These are phyloP conservation scores for Xerocomellus chrysenteron DNA, from an alignment of 768 basidiomycete genomes.

Conservation along the genomic window DNA sequence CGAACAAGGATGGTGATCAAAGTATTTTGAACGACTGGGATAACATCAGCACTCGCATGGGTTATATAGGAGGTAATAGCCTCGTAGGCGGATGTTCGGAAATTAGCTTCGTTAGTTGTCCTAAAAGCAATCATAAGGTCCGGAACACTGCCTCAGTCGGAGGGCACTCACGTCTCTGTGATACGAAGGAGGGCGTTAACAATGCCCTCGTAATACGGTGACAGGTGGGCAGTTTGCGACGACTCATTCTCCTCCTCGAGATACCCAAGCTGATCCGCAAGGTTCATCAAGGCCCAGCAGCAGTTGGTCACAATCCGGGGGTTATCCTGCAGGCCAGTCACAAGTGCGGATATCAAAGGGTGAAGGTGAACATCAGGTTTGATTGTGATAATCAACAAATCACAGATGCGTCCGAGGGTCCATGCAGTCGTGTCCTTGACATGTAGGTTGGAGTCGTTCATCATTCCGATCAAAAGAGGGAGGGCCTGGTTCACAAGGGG, in stretches of 20 bases:
- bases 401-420: conserved; percentile 96
- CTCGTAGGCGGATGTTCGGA: conserved; percentile 93
- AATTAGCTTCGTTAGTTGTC: conserved; percentile 85
- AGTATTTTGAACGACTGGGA: conserved; percentile 80
- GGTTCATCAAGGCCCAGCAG: conserved; percentile 95
- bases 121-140: conserved; percentile 38
- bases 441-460: conserved; percentile 78
- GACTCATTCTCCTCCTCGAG: conserved; percentile 61
- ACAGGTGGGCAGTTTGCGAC: conserved; percentile 61
- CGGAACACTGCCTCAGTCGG: not conserved
- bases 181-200: conserved; percentile 80
- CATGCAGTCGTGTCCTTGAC: conserved; percentile 98
- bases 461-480: conserved; percentile 93
- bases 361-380: conserved; percentile 88
- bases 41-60: conserved; percentile 75
- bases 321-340: conserved; percentile 73
- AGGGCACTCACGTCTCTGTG: conserved; percentile 71
- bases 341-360: conserved; percentile 78
- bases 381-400: conserved; percentile 80
- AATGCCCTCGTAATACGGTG: conserved; percentile 87
- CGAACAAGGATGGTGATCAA: conserved; percentile 79
- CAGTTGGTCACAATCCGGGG: conserved; percentile 90
- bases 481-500: conserved; percentile 94
- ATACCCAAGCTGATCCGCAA: conserved; percentile 85
- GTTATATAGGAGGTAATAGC: conserved; percentile 87